These are phyloP conservation scores for Juglanconis oblonga DNA, from an alignment of 2,329 filamentous ascomycete genomes.

Conservation along the genomic window DNA sequence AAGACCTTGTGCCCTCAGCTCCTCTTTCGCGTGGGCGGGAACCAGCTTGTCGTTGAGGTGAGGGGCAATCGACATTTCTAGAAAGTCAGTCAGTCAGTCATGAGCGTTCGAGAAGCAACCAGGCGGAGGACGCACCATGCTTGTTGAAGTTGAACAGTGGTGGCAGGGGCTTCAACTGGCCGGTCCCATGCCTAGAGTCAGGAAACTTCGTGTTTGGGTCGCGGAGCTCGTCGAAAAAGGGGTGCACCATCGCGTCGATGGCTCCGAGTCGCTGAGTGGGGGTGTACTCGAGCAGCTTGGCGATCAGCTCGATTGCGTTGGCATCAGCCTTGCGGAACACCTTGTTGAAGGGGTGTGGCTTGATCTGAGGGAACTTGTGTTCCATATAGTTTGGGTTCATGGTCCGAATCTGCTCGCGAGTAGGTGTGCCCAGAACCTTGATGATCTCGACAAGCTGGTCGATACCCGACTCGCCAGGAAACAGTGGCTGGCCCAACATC, in stretches of 20 bases:
- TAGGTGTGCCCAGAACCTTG: conserved; percentile 96
- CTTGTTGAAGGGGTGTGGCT: conserved; percentile 98
- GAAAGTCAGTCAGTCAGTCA: conserved; percentile 22
- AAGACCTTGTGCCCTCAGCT: conserved; percentile 72
- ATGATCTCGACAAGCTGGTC: conserved; percentile 99
- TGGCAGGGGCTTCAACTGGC: conserved; percentile 77
- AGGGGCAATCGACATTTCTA: conserved; percentile 95
- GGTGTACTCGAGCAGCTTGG: conserved; percentile 90
- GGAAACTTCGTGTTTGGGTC: conserved; percentile 88
- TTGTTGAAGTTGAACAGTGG: conserved; percentile 88
- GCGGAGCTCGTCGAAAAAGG: conserved; percentile 96
- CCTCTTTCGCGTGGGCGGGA: conserved; percentile 73
- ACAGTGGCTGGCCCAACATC: conserved; percentile 96
- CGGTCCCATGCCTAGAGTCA: conserved; percentile 87
- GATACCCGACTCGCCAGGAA: conserved; percentile 97
- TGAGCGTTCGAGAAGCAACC: background rate
- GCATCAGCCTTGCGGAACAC: conserved; percentile 95
- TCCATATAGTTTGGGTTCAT: conserved; percentile 99
- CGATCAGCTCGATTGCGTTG: conserved; percentile 93
- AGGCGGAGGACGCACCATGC: conserved; percentile 68
- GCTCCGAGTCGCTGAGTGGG: conserved; percentile 92
- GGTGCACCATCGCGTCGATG: conserved; percentile 95
- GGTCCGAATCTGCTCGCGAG: conserved; percentile 94
- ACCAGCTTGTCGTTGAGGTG: conserved; percentile 85
- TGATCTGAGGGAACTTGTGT: conserved; percentile 99